Conservation (phyloP, 192 early-diverging fungal genomes). For the Linnemannia exigua region DNA sequence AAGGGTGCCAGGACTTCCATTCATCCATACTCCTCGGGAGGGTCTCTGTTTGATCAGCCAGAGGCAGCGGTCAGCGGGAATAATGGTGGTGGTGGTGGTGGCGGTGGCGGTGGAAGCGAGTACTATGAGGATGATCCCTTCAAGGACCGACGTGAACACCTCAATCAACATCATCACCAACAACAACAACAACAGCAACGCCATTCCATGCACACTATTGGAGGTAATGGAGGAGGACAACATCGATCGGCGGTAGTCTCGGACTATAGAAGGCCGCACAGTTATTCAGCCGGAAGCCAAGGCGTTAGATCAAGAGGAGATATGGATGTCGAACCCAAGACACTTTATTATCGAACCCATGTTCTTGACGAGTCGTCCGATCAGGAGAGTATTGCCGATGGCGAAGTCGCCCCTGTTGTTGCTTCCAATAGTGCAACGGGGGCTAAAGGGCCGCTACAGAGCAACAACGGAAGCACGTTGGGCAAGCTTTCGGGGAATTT, state of each 20-base stretch:
- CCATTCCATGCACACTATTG: background rate
- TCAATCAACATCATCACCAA: background rate
- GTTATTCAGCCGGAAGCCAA: background rate
- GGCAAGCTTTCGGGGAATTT: constrained; percentile 11
- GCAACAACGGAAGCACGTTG: background rate
- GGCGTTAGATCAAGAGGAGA: background rate
- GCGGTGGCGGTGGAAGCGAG: background rate
- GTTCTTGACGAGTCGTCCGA: constrained; percentile 7
- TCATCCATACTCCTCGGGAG: background rate
- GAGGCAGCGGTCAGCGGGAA: background rate
- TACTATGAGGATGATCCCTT: background rate
- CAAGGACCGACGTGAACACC: background rate
- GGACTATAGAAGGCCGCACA: constrained; percentile 31
- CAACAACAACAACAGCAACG: background rate
- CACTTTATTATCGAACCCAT: background rate
- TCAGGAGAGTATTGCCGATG: background rate
- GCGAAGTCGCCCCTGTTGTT: background rate
- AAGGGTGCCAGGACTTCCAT: background rate
- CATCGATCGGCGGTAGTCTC: background rate
- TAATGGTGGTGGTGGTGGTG: background rate
- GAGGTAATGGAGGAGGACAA: background rate
- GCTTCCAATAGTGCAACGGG: background rate
- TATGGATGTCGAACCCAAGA: background rate
- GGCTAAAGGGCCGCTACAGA: background rate
- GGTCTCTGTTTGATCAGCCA: background rate